Evolutionary conservation across 345 rosid species (phyloP), one percentile per base, ranked within the genome.

Genomic region (Nasturtium officinale): DNA sequence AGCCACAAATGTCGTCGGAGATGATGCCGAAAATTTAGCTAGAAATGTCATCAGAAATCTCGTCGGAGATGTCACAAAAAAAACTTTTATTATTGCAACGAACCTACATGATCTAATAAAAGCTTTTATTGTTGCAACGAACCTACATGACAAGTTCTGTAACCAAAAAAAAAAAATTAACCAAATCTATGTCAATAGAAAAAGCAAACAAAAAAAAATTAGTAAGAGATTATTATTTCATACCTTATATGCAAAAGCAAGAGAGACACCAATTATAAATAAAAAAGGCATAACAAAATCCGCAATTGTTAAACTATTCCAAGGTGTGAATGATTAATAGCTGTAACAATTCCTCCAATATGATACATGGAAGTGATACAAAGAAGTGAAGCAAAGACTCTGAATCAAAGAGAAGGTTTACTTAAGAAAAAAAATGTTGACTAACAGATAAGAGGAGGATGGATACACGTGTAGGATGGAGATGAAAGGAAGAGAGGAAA

Each of bases 221-320:
- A 5, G 5, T 5, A 13, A 15, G 15, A 15, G 17, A 5, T 42
- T 42, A 42, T 5, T 15, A 5, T 42, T 42, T 42, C 47, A 3
- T 83, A 92, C 96, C 96, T 92, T 92, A 82, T 84, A 92, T 3
- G 85, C 79, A 38, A 92, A 87, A 57, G 81, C 91, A 50, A 90
- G 85, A 4, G 98, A 87, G 56, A 89, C 87, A 47, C 98, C 98
- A 67, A 89, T 96, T 38, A 92, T 87, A 74, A 92, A 92, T 50
- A 92, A 90, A 82, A 90, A 90, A 26, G 98, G 96, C 96, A 92
- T 90, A 63, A 92, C 96, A 28, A 87, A 84, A 85, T 92, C 98
- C 10, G 98, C 98, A 47, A 92, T 79, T 13, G 96, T 89, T 56
- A 92, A 33, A 42, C 98, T 96, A 76, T 90, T 76, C 98, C 98